Conservation (phyloP, 345 rosid genomes). For the Eucalyptus polybractea region DNA sequence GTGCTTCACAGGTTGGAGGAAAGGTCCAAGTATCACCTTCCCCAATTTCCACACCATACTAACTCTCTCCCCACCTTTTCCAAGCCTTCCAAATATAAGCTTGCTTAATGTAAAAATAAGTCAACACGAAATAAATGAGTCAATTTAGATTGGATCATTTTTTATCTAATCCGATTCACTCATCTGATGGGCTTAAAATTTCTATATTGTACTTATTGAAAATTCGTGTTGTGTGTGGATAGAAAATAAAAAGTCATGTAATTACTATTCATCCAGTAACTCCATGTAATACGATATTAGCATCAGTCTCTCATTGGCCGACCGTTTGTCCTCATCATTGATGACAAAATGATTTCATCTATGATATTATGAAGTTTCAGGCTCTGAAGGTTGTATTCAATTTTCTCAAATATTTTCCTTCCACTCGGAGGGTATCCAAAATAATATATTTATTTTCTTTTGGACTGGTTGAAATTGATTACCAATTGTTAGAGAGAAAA, state of each 20-base stretch:
- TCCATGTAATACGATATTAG: background rate
- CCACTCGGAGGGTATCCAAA: no score
- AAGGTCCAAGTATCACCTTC: background rate
- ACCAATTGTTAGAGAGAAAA: background rate
- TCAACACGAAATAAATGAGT: background rate
- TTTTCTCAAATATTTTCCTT: background rate
- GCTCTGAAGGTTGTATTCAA: background rate
- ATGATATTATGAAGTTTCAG: rapidly evolving
- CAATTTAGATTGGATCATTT: background rate
- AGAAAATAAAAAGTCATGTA: background rate
- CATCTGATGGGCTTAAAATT: background rate
- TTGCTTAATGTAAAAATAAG: background rate
- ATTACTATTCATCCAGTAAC: background rate
- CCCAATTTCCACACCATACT: no score
- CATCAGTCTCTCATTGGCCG: no score
- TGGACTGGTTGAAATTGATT: background rate
- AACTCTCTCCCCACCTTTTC: background rate
- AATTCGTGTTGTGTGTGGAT: background rate
- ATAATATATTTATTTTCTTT: background rate
- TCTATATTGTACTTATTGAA: background rate
- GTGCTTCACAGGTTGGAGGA: background rate
- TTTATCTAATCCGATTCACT: background rate
- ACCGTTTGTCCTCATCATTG: no score
- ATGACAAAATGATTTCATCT: no score
- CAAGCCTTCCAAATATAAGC: background rate